phyloP scores from a whole-genome alignment of 176 grass and related monocot genomes.

The Oryza longistaminata region DNA sequence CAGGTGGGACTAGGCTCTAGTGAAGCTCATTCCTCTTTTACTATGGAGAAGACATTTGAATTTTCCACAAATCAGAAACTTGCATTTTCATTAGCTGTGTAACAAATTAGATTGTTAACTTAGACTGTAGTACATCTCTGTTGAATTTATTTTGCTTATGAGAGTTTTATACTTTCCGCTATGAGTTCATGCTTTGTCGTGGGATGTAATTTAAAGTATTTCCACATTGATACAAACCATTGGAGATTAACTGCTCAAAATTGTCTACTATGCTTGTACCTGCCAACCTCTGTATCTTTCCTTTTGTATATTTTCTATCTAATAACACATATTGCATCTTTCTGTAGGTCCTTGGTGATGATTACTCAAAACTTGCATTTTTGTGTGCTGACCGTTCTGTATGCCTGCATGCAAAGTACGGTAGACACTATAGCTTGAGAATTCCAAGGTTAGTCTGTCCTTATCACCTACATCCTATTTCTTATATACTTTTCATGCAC shows the following conservation, averaged over 20 bases:
- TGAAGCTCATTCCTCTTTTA: not conserved
- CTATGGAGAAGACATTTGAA: not conserved
- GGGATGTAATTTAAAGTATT: no score
- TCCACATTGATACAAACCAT: not conserved
- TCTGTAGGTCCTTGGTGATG: slow-evolving; percentile 72
- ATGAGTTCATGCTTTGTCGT: no score
- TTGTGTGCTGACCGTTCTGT: slow-evolving; percentile 91
- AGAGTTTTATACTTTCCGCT: not conserved
- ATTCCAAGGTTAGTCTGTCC: slow-evolving; percentile 74
- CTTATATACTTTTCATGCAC: not conserved
- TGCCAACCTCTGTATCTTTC: slow-evolving; percentile 4
- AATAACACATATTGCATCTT: slow-evolving; percentile 25
- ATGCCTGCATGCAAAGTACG: slow-evolving; percentile 90
- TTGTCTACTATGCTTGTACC: not conserved
- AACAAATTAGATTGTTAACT: not conserved
- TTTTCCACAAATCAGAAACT: not conserved
- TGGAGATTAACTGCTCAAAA: not conserved
- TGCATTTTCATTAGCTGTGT: not conserved
- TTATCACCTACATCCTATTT: not conserved
- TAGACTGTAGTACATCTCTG: not conserved
- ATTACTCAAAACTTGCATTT: slow-evolving; percentile 91
- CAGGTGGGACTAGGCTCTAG: slow-evolving; percentile 47
- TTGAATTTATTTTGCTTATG: not conserved
- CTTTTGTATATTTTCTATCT: slow-evolving; percentile 20
- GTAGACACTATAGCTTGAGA: slow-evolving; percentile 88